Evolutionary conservation across 2,329 filamentous ascomycete species (phyloP).

Genomic region (Aspergillus costaricaensis): DNA sequence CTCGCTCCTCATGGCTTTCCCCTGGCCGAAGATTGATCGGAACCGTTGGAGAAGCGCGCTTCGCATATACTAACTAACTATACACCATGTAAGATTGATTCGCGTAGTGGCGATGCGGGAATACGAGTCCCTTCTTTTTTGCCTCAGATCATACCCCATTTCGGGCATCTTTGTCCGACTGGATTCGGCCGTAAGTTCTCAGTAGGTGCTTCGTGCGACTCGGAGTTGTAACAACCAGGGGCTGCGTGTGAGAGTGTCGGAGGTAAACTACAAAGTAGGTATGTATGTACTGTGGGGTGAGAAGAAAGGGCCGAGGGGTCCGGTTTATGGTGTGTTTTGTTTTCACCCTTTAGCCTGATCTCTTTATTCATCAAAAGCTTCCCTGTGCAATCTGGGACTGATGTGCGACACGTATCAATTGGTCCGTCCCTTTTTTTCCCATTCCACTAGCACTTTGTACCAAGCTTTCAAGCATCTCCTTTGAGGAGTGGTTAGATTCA

Average conservation of each 20-base stretch:
- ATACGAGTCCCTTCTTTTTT: background rate
- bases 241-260: background rate
- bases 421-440: background rate
- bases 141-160: background rate
- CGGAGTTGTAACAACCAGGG: background rate
- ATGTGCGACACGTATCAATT: background rate
- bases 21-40: no score
- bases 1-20: no score
- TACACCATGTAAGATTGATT: background rate
- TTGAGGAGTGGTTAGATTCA: background rate
- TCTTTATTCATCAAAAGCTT: background rate
- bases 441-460: background rate
- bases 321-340: no score
- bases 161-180: conserved; percentile 4
- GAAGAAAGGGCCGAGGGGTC: background rate
- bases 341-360: no score
- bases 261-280: background rate
- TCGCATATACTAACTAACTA: background rate
- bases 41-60: background rate
- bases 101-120: no score
- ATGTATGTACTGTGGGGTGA: background rate
- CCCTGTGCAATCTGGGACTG: no score
- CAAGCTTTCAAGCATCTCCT: background rate
- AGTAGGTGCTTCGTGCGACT: background rate
- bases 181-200: background rate